phyloP scores from a whole-genome alignment of 2,329 filamentous ascomycete species.

The Cadophora malorum region DNA sequence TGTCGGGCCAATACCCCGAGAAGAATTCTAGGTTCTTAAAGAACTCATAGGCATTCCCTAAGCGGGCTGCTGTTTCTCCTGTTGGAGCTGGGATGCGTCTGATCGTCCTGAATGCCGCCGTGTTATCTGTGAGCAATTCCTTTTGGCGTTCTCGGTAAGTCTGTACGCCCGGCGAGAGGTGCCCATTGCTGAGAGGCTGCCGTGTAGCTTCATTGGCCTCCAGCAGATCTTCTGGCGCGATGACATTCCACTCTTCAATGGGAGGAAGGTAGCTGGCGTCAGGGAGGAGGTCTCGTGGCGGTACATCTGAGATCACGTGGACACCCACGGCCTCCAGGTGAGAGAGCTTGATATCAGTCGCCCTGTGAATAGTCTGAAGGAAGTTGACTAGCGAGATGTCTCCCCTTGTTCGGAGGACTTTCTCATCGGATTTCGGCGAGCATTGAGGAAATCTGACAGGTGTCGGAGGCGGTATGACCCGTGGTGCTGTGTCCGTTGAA shows the following conservation, averaged over 20 bases:
- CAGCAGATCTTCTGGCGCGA: conserved; percentile 42
- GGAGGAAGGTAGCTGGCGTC: conserved; percentile 60
- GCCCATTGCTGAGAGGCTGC: conserved; percentile 58
- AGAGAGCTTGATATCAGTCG: conserved; percentile 53
- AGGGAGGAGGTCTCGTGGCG: conserved; percentile 59
- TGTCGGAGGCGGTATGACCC: conserved; percentile 39
- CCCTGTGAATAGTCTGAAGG: conserved; percentile 61
- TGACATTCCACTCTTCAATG: conserved; percentile 54
- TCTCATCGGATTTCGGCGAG: conserved; percentile 49
- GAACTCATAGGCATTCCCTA: conserved; percentile 71
- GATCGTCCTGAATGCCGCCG: conserved; percentile 65
- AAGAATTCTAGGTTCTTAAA: conserved; percentile 67
- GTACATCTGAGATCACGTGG: conserved; percentile 58
- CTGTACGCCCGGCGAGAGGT: conserved; percentile 61
- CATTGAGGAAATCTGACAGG: conserved; percentile 40
- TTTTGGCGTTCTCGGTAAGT: conserved; percentile 63
- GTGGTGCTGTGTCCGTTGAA: conserved; percentile 34
- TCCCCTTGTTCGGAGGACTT: conserved; percentile 35
- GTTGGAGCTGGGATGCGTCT: conserved; percentile 61
- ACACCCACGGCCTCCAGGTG: conserved; percentile 65
- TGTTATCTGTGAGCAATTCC: conserved; percentile 63
- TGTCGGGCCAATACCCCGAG: conserved; percentile 67
- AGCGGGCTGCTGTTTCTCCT: conserved; percentile 59
- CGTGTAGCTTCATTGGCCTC: conserved; percentile 56
- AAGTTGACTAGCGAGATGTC: conserved; percentile 54